Evolutionary conservation across 805 yeast species (phyloP).

Genomic region (Pichia cephalocereana): DNA sequence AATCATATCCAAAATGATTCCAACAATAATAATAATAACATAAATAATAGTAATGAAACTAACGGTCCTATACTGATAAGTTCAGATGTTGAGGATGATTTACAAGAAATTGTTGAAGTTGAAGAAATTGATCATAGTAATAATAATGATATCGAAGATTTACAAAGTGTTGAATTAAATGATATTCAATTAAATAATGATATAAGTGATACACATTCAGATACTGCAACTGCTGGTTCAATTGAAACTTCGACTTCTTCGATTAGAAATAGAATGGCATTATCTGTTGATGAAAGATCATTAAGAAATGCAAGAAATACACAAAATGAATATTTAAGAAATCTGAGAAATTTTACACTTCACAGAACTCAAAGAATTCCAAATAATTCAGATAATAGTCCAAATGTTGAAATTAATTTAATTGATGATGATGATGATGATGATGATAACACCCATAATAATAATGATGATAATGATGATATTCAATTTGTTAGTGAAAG

Average conservation of each 20-base stretch:
- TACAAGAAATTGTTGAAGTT: neutral
- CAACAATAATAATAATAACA: neutral
- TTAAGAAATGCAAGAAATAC: neutral
- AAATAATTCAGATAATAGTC: neutral
- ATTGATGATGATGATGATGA: neutral
- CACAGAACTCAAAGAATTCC: neutral
- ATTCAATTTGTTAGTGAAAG: conserved; percentile 18
- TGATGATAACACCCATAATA: neutral
- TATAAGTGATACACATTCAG: neutral
- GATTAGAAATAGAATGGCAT: neutral
- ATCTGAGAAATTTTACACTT: neutral
- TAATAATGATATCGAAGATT: conserved; percentile 6
- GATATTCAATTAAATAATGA: neutral
- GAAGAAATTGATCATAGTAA: conserved; percentile 6
- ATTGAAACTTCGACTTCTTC: neutral
- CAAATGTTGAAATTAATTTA: neutral
- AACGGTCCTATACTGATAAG: conserved; percentile 16
- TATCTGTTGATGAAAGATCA: conserved; percentile 1
- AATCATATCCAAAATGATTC: neutral
- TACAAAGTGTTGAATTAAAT: neutral
- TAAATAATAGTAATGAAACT: neutral
- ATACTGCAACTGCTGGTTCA: conserved; percentile 1
- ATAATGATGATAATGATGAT: conserved; percentile 14
- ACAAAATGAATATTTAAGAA: conserved; percentile 1
- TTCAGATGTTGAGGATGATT: conserved; percentile 1